Evolutionary conservation across 2,329 filamentous ascomycete genomes (phyloP), one percentile per base, ranked within the genome.

Genomic region (Ophiostoma tasmaniense): DNA sequence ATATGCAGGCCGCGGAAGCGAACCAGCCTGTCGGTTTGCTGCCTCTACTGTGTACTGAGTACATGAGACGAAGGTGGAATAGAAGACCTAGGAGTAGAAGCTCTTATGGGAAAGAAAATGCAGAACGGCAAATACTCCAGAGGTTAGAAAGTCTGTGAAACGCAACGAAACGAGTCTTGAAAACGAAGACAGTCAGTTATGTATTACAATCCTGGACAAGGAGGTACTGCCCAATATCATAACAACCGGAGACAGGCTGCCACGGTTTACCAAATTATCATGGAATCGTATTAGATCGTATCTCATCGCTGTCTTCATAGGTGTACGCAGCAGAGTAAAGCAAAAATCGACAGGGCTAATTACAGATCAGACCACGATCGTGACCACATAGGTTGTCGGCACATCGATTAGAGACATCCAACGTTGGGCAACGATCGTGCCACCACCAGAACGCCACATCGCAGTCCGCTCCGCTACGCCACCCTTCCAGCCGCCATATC

Each of bases 21-120:
- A 70, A 50, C 70, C 70, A 50, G 50, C 28, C 70, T 66, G 70
- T 64, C 59, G 70, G 68, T 52, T 66, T 45, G 52, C 66, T 37
- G 35, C 22, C 52, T 59, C n/a, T 59, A 11, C 37, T 11, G 37
- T 20, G 52, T 59, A 20, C 14, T 45, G 7, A 3, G 42, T 45
- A 45, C 42, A 59, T 55, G 14, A 59, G 25, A 59, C 52, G 25
- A 30, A 30, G 22, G 14, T n/a, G 2, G n/a, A n/a, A 20, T n/a
- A 20, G 14, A n/a, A 20, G 42, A n/a, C 4, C 14, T 39, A 11
- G 42, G n/a, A 20, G n/a, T 50, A 50, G 42, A 20, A 50, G 33
- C 33, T 33, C 33, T n/a, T n/a, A 20, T 1, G n/a, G 42, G 14
- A 3, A 20, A 11, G 37, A 39, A 10, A 13, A 13, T 14, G 13